Evolutionary conservation across 345 rosid species (phyloP).

Genomic region (Draba incana): DNA sequence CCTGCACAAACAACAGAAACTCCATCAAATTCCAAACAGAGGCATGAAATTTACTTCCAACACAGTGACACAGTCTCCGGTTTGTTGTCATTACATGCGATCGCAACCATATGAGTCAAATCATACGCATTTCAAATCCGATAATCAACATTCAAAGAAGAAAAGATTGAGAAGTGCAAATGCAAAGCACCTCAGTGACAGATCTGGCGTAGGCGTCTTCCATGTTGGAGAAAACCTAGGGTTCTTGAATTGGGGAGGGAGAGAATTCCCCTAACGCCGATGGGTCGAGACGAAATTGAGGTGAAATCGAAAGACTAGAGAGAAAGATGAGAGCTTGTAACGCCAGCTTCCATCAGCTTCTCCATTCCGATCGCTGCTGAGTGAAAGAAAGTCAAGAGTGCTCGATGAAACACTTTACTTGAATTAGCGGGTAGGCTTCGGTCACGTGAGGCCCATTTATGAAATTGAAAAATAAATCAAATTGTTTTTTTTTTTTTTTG

Average conservation of each 20-base stretch:
- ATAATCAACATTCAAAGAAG: background rate
- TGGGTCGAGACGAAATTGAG: constrained; percentile 34
- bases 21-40: constrained; percentile 29
- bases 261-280: constrained; percentile 6
- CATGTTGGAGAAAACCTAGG: constrained; percentile 46
- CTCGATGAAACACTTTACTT: constrained; percentile 16
- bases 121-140: background rate
- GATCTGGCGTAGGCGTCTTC: constrained; percentile 98
- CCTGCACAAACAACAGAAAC: constrained; percentile 50
- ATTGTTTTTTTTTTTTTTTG: no score
- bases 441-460: constrained; percentile 37
- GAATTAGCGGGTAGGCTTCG: constrained; percentile 36
- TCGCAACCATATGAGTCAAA: constrained; percentile 6
- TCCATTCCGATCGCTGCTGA: constrained; percentile 35
- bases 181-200: constrained; percentile 71
- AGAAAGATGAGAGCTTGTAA: constrained; percentile 31
- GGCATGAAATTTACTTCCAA: background rate
- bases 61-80: constrained; percentile 16
- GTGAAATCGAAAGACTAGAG: constrained; percentile 35
- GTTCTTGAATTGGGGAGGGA: background rate
- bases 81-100: background rate
- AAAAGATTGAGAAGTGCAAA: constrained; percentile 6
- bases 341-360: constrained; percentile 41
- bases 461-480: background rate
- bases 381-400: constrained; percentile 39